phyloP scores from a whole-genome alignment of 257 asterid genomes.

The Solanum rostratum region DNA sequence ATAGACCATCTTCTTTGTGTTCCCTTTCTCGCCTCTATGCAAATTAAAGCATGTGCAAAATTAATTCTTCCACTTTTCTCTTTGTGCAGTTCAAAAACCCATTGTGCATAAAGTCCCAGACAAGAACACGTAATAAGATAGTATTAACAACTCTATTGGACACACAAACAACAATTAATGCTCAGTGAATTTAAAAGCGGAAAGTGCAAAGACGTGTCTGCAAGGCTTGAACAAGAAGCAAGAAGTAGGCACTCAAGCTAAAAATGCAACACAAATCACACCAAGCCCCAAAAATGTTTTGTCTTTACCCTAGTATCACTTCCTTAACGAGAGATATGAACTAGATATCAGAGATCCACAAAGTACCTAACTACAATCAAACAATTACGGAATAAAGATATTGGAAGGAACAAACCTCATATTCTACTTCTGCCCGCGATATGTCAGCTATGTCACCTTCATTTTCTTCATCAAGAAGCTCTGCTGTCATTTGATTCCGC shows the following conservation, averaged over 20 bases:
- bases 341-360: neutral
- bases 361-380: neutral
- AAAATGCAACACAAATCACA: neutral
- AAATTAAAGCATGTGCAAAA: neutral
- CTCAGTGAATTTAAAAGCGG: neutral
- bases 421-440: conserved; percentile 52
- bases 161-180: neutral
- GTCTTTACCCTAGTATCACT: neutral
- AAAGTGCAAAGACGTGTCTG: neutral
- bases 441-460: conserved; percentile 45
- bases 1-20: neutral
- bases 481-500: conserved; percentile 37
- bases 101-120: neutral
- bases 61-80: neutral
- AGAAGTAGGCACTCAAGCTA: neutral
- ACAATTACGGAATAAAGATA: neutral
- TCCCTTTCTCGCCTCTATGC: neutral
- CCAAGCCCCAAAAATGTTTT: neutral
- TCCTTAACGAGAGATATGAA: neutral
- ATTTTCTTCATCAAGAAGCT: conserved; percentile 39
- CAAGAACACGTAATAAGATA: neutral
- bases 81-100: neutral
- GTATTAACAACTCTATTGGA: neutral
- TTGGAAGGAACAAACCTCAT: conserved; percentile 32
- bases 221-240: neutral